Percentiles rank a stretch among this genome's conserved stretches.
Evolutionary conservation across 2,329 filamentous ascomycete species (phyloP).

Genomic region (Lachnellula occidentalis): DNA sequence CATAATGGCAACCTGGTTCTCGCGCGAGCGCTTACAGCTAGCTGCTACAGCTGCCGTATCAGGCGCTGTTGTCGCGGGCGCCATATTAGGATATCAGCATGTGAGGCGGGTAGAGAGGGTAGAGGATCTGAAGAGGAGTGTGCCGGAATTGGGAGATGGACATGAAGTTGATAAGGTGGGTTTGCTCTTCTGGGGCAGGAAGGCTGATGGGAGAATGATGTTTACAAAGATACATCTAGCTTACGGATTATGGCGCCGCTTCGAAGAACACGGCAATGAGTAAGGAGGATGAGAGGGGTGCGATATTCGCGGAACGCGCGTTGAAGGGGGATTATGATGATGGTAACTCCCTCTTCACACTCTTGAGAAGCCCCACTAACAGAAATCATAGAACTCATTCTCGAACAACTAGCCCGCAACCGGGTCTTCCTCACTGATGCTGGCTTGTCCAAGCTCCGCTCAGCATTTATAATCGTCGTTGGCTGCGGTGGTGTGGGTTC

Average conservation of each 20-base stretch:
- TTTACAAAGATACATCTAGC: constrained; percentile 34
- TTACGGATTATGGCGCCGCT: constrained; percentile 44
- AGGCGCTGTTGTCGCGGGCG: constrained; percentile 53
- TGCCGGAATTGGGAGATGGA: constrained; percentile 39
- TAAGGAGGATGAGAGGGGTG: constrained; percentile 57
- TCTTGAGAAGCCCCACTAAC: not conserved
- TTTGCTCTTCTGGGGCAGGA: not conserved
- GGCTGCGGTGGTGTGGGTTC: constrained; percentile 94
- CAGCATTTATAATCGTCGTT: constrained; percentile 81
- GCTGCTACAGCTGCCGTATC: constrained; percentile 65
- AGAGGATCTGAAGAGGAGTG: constrained; percentile 54
- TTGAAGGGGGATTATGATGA: constrained; percentile 61
- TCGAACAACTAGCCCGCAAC: constrained; percentile 92
- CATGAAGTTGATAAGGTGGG: constrained; percentile 36
- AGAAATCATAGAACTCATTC: constrained; percentile 67
- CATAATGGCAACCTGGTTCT: constrained; percentile 27
- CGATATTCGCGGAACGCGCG: constrained; percentile 52
- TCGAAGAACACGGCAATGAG: constrained; percentile 33
- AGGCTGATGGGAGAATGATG: not conserved
- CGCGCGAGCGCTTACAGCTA: constrained; percentile 46
- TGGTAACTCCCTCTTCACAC: constrained; percentile 19
- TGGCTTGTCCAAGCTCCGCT: constrained; percentile 73
- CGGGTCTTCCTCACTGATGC: constrained; percentile 81
- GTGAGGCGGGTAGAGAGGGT: constrained; percentile 51
- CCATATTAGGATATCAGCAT: constrained; percentile 57